A percentile compares a stretch with the other conserved stretches of the same genome.
phyloP scores from a whole-genome alignment of 2,329 filamentous ascomycete species.

The Colletotrichum sp. region DNA sequence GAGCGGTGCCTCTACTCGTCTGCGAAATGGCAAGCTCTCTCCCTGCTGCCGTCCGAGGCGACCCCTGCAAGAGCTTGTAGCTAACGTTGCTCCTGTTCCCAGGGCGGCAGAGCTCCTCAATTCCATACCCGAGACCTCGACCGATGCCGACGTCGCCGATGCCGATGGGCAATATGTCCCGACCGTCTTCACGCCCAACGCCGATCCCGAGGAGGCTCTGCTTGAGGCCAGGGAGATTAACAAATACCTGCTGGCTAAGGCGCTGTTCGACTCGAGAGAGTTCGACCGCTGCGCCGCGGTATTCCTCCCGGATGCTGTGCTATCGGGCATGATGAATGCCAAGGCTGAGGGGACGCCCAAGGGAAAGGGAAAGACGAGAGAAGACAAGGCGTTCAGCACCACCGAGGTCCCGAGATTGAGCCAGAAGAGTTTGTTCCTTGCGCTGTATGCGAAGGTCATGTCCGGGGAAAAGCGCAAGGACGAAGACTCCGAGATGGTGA shows the following conservation, averaged over 20 bases:
- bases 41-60: background rate
- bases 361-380: constrained; percentile 64
- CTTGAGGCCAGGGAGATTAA: constrained; percentile 82
- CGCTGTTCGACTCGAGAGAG: constrained; percentile 93
- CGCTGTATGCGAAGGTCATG: constrained; percentile 90
- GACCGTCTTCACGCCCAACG: constrained; percentile 58
- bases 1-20: constrained; percentile 96
- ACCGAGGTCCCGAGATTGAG: constrained; percentile 66
- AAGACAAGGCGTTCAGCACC: constrained; percentile 24
- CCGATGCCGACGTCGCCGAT: constrained; percentile 56
- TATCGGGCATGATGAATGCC: constrained; percentile 68
- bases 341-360: constrained; percentile 50
- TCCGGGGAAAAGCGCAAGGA: constrained; percentile 96
- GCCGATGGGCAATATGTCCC: constrained; percentile 44
- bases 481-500: constrained; percentile 96
- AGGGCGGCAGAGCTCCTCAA: constrained; percentile 96
- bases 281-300: constrained; percentile 92
- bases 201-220: constrained; percentile 73
- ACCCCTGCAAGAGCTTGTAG: background rate
- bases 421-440: constrained; percentile 90
- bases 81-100: constrained; percentile 21
- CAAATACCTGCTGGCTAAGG: constrained; percentile 89
- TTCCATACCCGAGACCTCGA: constrained; percentile 70
- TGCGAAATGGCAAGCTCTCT: constrained; percentile 79
- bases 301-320: constrained; percentile 81